phyloP scores from a whole-genome alignment of 2,329 filamentous ascomycete species.

The Fusarium falciforme region DNA sequence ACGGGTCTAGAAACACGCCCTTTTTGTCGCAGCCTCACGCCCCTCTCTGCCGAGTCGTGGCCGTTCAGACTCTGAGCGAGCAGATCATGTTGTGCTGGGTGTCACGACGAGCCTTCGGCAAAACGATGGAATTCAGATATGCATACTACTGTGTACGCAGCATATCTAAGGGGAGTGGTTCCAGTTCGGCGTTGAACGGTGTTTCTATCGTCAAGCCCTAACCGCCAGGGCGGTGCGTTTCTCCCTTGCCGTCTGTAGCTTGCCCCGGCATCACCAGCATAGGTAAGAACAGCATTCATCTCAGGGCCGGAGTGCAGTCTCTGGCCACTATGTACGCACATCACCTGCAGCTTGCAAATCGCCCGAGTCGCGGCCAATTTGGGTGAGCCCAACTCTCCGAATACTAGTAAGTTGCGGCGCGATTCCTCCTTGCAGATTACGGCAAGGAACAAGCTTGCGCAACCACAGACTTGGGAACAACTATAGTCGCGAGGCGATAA shows the following conservation, averaged over 20 bases:
- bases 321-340: not conserved
- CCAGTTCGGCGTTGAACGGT: slow-evolving; percentile 43
- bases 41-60: slow-evolving; percentile 10
- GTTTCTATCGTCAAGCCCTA: slow-evolving; percentile 9
- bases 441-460: slow-evolving; percentile 33
- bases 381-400: slow-evolving; percentile 1
- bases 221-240: not conserved
- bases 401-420: not conserved
- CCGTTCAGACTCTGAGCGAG: slow-evolving; percentile 1
- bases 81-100: slow-evolving; percentile 18
- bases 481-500: slow-evolving; percentile 13
- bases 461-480: slow-evolving; percentile 31
- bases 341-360: not conserved
- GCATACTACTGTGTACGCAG: slow-evolving; percentile 4
- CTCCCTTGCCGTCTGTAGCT: not conserved
- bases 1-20: slow-evolving; percentile 12
- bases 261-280: not conserved
- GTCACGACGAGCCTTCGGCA: slow-evolving; percentile 23
- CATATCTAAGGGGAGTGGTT: slow-evolving; percentile 32
- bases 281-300: not conserved
- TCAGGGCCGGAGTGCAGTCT: not conserved
- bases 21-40: not conserved
- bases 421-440: slow-evolving; percentile 25
- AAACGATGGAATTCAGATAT: slow-evolving; percentile 19
- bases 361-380: not conserved